Evolutionary conservation across 306 rosid genomes (phyloP).

Genomic region (Cyamopsis tetragonoloba): DNA sequence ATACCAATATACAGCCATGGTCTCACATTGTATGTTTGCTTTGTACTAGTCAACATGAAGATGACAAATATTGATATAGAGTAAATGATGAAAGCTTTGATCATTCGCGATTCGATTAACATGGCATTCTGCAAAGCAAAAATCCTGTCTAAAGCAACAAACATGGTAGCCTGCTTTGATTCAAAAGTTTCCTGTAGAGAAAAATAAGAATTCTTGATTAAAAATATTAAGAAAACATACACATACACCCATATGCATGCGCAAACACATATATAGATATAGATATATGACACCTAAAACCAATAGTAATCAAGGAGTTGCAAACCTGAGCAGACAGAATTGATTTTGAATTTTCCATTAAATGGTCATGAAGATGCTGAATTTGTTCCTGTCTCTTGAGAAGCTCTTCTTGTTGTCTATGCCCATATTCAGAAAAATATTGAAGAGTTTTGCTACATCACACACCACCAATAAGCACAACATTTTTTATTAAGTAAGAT

Average conservation of each 20-base stretch:
- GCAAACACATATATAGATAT: too few relatives aligned
- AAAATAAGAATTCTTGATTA: background rate
- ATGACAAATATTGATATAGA: constrained; percentile 48
- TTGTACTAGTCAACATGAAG: constrained; percentile 84
- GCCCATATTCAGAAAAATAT: constrained; percentile 51
- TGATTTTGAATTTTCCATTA: constrained; percentile 65
- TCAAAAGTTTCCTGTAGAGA: constrained; percentile 69
- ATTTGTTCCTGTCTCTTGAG: constrained; percentile 52
- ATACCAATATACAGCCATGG: constrained; percentile 72
- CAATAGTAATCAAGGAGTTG: background rate
- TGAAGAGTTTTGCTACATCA: constrained; percentile 54
- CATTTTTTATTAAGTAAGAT: background rate
- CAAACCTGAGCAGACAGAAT: constrained; percentile 73
- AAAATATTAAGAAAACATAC: background rate
- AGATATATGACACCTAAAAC: too few relatives aligned
- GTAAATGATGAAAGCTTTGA: constrained; percentile 69
- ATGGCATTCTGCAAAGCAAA: constrained; percentile 72
- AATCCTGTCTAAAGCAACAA: constrained; percentile 62
- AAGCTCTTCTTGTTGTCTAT: constrained; percentile 70
- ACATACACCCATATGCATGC: too few relatives aligned
- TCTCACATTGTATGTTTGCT: constrained; percentile 69
- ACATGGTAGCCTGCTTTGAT: constrained; percentile 80
- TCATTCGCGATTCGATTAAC: constrained; percentile 67
- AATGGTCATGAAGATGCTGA: constrained; percentile 57
- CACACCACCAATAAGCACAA: constrained; percentile 1